phyloP scores from a whole-genome alignment of 805 yeast species.

The Metschnikowia dekortorum region DNA sequence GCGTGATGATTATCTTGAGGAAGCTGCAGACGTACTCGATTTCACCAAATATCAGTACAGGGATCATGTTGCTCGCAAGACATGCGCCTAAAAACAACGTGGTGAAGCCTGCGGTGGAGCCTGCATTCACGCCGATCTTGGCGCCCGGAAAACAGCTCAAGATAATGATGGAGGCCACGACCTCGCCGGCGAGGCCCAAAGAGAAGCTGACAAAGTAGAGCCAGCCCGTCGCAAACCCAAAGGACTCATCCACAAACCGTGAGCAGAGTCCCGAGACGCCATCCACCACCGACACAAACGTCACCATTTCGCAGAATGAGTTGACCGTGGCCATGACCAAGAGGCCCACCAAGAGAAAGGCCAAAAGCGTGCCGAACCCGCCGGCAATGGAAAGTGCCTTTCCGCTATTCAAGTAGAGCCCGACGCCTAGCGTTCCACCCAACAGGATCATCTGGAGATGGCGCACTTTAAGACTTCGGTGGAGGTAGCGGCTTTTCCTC shows the following conservation, averaged over 20 bases:
- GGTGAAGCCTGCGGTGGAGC: conserved; percentile 59
- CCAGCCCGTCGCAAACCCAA: conserved; percentile 72
- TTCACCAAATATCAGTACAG: conserved; percentile 72
- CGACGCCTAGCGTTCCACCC: conserved; percentile 79
- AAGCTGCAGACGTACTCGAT: conserved; percentile 61
- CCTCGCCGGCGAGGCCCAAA: conserved; percentile 71
- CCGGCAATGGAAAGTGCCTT: conserved; percentile 72
- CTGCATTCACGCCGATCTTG: conserved; percentile 42
- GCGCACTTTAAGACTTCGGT: conserved; percentile 56
- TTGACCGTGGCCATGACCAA: conserved; percentile 66
- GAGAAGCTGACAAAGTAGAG: conserved; percentile 70
- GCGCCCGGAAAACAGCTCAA: conserved; percentile 60
- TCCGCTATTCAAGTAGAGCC: conserved; percentile 64
- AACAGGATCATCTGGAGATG: conserved; percentile 76
- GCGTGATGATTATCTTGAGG: conserved; percentile 49
- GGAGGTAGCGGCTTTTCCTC: conserved; percentile 26
- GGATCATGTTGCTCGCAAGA: conserved; percentile 52
- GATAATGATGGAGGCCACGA: conserved; percentile 77
- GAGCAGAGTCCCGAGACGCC: conserved; percentile 75
- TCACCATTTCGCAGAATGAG: conserved; percentile 78
- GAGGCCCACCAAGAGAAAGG: conserved; percentile 59
- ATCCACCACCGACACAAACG: conserved; percentile 72
- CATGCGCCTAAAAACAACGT: conserved; percentile 50
- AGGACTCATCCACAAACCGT: conserved; percentile 71
- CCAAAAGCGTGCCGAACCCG: conserved; percentile 69